Base-by-base conservation (phyloP, 176 grass and related monocot species). In the Thalia dealbata region DNA sequence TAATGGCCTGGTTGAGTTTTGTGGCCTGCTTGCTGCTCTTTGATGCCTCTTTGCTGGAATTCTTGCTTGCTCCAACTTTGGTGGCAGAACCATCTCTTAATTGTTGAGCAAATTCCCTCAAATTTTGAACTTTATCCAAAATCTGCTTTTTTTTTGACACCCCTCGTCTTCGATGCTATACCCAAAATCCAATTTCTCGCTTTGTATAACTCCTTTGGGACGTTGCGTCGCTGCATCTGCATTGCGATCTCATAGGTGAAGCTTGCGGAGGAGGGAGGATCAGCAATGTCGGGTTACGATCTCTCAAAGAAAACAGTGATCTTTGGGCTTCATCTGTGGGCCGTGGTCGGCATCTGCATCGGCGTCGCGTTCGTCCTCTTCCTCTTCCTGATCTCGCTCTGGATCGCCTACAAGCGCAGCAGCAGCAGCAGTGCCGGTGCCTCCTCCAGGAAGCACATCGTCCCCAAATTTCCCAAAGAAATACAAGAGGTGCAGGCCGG, bases 401-500 rank as follows among this genome's bases (percentile, higher is more conserved):
- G 65, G 65, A 68, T 68, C 65, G 65, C 65, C 65, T 68, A 68
- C 65, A 68, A 68, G 65, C 38, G 65, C 15, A 68, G 65, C 65
- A 68, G 65, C 21, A 43, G 35, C 65, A 38, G 32, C 32, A 38
- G 32, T 4, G 19, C 32, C 32, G 4, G 32, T 4, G 19, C 32
- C 32, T 18, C 54, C 19, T 43, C 65, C 38, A 32, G 65, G 19
- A 68, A 23, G 19, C 65, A 43, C 65, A 68, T 22, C 65, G 23
- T 68, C 35, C 65, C 65, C 19, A 68, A 43, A n/a, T 0, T 68
- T 16, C 22, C 65, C 18, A 68, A 68, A 44, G 65, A 68, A 13
- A 45, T 68, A 9, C 65, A 45, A 23, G 65, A 68, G 43, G 65
- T 68, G 7, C 65, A 44, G 19, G 38, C 35, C 38, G 65, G 65